Evolutionary conservation across 805 yeast genomes (phyloP).

Genomic region (Spathaspora passalidarum): DNA sequence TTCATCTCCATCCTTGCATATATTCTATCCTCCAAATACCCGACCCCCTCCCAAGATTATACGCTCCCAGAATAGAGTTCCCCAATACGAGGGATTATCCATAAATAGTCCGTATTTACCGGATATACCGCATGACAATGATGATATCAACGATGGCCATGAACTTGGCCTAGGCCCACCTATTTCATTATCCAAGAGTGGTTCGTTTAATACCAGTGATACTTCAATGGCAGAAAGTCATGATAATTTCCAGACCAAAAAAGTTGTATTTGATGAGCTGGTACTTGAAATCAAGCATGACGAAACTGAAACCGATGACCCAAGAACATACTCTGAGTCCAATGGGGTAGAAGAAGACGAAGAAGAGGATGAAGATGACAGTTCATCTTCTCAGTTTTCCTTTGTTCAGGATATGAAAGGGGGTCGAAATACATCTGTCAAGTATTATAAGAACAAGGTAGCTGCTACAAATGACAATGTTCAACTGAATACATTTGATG

Average conservation of each 20-base stretch:
- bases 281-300: background rate
- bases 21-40: background rate
- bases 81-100: background rate
- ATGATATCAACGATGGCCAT: no score
- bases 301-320: background rate
- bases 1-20: constrained; percentile 3
- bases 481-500: constrained; percentile 20
- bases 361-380: constrained; percentile 12
- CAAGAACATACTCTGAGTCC: background rate
- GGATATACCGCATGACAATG: no score
- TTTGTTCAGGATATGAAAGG: constrained; percentile 38
- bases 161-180: constrained; percentile 5
- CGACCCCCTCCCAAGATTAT: background rate
- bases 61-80: background rate
- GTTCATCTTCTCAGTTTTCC: constrained; percentile 38
- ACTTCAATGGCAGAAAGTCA: constrained; percentile 11
- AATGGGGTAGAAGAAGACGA: no score
- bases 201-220: constrained; percentile 3
- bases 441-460: constrained; percentile 36
- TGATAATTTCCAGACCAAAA: constrained; percentile 12
- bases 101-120: background rate
- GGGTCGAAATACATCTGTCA: constrained; percentile 43
- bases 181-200: background rate
- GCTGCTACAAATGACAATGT: constrained; percentile 5
- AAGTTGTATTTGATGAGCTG: constrained; percentile 8